Base-by-base conservation (phyloP, 2,329 filamentous ascomycete species). In the Diaporthe citrichinensis region DNA sequence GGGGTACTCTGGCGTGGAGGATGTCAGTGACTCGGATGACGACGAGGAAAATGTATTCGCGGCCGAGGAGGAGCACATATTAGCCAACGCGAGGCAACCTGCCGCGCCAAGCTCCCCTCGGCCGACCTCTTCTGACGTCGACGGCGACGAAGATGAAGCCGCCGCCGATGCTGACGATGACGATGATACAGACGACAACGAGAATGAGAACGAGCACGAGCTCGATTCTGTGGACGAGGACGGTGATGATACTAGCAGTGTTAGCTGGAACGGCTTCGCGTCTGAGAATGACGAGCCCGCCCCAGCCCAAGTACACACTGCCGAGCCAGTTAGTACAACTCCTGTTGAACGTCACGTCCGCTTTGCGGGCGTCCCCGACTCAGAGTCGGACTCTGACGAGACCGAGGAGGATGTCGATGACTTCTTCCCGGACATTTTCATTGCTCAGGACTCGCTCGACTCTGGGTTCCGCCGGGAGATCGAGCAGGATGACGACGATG, bases 21-120 rank as follows among this genome's bases (percentile, higher is more conserved):
- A 95, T 69, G 93, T 97, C 76, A 94, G 91, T 79, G 94, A 96
- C 79, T 93, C 91, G 15, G 94, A 90, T 72, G 90, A 96, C 77
- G 93, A 96, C 82, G 93, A 96, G 83, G 91, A 94, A 78, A 91
- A 94, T 88, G 91, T 96, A 74, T 90, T 94, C 81, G 91, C 92
- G 88, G 89, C 92, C 87, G 94, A 97, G 89, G 94, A 95, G 86
- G 89, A 92, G 83, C 91, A 93, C 79, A 94, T 96, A 77, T 87
- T 94, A 75, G 84, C 84, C 74, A 84, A 88, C 78, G 84, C 83
- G 77, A 81, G 82, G 78, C 82, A 82, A 41, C 80, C 83, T 80
- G 83, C 72, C 79, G 80, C 83, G 80, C 83, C 73, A 79, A 83
- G 82, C 80, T 84, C 88, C 85, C 87, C 89, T 88, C 89, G 88